Evolutionary conservation across 805 yeast genomes (phyloP), one percentile per base, ranked within the genome.

Genomic region (Nakazawaea molendinolei): DNA sequence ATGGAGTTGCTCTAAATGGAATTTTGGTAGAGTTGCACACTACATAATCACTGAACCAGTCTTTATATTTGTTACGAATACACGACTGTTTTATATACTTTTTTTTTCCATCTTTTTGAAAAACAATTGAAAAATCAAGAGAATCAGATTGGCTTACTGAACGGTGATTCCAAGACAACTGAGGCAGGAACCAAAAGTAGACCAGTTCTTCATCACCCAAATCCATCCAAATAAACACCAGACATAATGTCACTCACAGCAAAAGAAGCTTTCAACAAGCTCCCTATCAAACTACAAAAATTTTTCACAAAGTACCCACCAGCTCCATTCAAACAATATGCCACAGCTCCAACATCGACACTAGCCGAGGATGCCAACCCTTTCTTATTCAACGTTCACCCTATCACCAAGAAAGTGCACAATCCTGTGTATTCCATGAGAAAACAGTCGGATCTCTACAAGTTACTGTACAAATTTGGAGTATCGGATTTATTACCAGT

Each of bases 221-320:
- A n/a, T n/a, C n/a, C n/a, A n/a, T n/a, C n/a, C n/a, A n/a, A n/a
- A n/a, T n/a, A n/a, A n/a, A n/a, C n/a, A n/a, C n/a, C n/a, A n/a
- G n/a, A 8, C 5, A 28, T n/a, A 5, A 39, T 39, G 43, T 32
- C 40, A 31, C 42, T 56, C 17, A 44, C 58, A 5, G 43, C 63
- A 6, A 45, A 51, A 23, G 53, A 55, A 42, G 64, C 63, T 3
- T 58, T 60, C 44, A 44, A 46, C 37, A 58, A 73, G 56, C 74
- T 87, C 28, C 97, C 96, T 14, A 63, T 58, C 34, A 72, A 70
- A 52, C 68, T 87, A 23, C 81, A 76, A 53, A 71, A 63, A 45
- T 89, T 87, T 59, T 87, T 89, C 63, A 67, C 74, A 33, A 79
- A 75, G 55, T 85, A 76, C 52, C 97, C 97, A 22, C 96, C 96